Evolutionary conservation across 345 rosid species (phyloP), one percentile per base, ranked within the genome.

Genomic region (Eucalyptus virginea): DNA sequence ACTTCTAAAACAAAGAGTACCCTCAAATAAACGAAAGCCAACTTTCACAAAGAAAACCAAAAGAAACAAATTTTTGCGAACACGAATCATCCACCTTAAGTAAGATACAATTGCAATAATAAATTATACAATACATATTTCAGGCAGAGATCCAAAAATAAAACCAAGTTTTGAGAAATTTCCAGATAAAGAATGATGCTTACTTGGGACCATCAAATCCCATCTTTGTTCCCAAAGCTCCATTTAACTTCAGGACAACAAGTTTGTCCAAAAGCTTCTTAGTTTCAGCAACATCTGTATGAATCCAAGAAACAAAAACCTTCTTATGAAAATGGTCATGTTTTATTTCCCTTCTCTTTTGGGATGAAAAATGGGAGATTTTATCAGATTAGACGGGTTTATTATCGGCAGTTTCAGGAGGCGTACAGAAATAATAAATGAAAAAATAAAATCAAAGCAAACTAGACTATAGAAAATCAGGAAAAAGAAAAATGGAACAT

Each of bases 181-280:
- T 58, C 40, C 52, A 90, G 28, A 87, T 44, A 19, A 23, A 89
- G 7, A 50, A 60, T 83, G 12, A 60, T 16, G 50, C 95, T 94
- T 90, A 95, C 96, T 91, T 93, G 60, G 95, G 95, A 58, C 96
- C 95, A 89, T 47, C 86, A 49, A 91, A 92, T 49, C 94, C 94
- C 89, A 95, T 86, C 87, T 89, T 52, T 77, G 92, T 92, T 90
- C 94, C 95, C 88, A 89, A 89, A 67, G 91, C 88, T 86, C 88
- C 90, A 88, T 90, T 93, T 86, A 89, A 91, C 92, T 92, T 94
- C 91, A 95, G 91, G 88, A 95, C 94, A 65, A 93, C 95, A 90
- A 94, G 94, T 90, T 94, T 92, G 89, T 94, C 94, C 91, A 95
- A 88, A 81, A 90, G 90, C 65, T 88, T 86, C 93, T 92, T 93